Evolutionary conservation across 1,139 yeast species (phyloP), one percentile per base, ranked within the genome.

Genomic region (Hansenula anomala): DNA sequence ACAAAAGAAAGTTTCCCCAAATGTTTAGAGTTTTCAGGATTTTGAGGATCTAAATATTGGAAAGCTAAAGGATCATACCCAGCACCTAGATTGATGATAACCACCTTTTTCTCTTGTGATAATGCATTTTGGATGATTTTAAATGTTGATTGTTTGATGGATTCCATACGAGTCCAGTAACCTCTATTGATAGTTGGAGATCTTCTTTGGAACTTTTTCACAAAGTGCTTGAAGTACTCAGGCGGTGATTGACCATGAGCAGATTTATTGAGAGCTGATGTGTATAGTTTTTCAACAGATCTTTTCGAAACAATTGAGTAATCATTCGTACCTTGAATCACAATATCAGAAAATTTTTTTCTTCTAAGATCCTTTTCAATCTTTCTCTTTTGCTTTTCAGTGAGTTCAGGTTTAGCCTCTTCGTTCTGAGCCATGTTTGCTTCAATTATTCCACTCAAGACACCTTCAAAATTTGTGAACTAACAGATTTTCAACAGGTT

Each of bases 101-200:
- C 62, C 4, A 54, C 46, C 28, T 38, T 42, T 24, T 43, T 41
- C 38, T 52, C 48, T 13, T 49, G 38, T 1, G 54, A 44, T 10
- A 56, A 49, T 1, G 48, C 49, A 1, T 51, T 52, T 28, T 51
- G 39, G 4, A 75, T 61, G 16, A 81, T 75, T 30, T 69, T 62
- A 30, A 68, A 55, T 14, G 83, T 68, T 38, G 78, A 64, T 37
- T 63, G 64, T 46, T 78, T 70, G 40, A 86, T 80, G 8, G 88
- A 78, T 52, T 80, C 80, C 79, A 86, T 79, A 42, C 95, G 66
- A 19, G 84, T 69, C 90, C 94, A 86, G 57, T 86, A 86, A 0
- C 95, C 95, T 50, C 95, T 61, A 51, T 86, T 86, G 32, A 86
- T 84, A 12, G 86, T 82, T 0, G 95, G 95, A 0, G 92, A 80